Evolutionary conservation across 495 filamentous ascomycete species (phyloP).

Genomic region (Penicillium ucsense): DNA sequence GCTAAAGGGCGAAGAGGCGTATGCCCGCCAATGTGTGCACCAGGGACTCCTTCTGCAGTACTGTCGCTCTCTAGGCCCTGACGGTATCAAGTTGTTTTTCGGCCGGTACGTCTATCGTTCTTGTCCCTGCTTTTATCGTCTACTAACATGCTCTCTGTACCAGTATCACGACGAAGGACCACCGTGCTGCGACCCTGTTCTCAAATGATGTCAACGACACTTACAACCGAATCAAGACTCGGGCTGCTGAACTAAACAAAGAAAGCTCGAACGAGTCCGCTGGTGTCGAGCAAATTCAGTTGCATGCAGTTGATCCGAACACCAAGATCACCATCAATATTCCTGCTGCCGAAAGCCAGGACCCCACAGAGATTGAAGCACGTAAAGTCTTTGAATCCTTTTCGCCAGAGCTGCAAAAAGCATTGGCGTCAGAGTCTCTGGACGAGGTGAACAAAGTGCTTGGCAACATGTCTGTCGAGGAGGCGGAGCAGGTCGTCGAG

Average conservation of each 20-base stretch:
- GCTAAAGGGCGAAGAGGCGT: conserved; percentile 61
- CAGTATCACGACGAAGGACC: conserved; percentile 80
- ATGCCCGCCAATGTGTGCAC: conserved; percentile 84
- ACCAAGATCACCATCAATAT: conserved; percentile 87
- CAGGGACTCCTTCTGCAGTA: conserved; percentile 90
- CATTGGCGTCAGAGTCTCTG: conserved; percentile 72
- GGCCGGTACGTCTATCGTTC: conserved; percentile 46
- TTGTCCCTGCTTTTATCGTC: not conserved
- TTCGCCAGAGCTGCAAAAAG: conserved; percentile 66
- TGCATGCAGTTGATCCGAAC: conserved; percentile 90
- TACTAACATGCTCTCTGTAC: conserved; percentile 6
- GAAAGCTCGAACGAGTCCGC: conserved; percentile 55
- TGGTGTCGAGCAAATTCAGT: conserved; percentile 92
- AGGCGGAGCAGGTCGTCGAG: conserved; percentile 84
- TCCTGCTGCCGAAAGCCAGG: conserved; percentile 49
- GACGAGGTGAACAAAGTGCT: conserved; percentile 96
- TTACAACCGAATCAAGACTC: conserved; percentile 67
- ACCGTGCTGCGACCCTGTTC: conserved; percentile 90
- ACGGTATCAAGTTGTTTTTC: conserved; percentile 91
- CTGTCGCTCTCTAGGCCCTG: conserved; percentile 76
- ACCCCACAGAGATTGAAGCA: conserved; percentile 53
- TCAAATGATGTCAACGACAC: conserved; percentile 84
- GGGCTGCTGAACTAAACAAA: conserved; percentile 65
- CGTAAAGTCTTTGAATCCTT: conserved; percentile 78
- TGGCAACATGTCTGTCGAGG: conserved; percentile 83